phyloP scores from a whole-genome alignment of 257 asterid species.

The Plantago major region DNA sequence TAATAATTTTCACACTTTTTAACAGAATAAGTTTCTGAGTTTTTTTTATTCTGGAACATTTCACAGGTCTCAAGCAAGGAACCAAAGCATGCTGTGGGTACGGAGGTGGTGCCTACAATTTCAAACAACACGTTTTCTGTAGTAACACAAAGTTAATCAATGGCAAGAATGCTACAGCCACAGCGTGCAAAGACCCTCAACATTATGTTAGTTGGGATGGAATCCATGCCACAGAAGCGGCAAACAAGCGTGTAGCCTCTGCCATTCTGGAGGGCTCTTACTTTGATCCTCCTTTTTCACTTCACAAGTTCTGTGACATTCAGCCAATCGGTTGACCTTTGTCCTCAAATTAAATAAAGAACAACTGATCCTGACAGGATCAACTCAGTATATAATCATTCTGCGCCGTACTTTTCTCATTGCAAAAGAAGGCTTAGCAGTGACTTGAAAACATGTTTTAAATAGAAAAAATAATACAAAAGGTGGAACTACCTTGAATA shows the following conservation, averaged over 20 bases:
- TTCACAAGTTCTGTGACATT: conserved; percentile 24
- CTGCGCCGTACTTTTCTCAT: too few species aligned
- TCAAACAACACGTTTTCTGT: conserved; percentile 41
- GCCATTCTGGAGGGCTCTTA: conserved; percentile 32
- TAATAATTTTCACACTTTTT: not conserved
- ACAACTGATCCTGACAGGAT: conserved; percentile 10
- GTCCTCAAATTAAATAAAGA: not conserved
- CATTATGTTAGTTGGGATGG: conserved; percentile 79
- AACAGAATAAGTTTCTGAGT: not conserved
- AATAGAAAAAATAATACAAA: too few species aligned
- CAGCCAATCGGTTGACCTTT: conserved; percentile 20
- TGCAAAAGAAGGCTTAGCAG: too few species aligned
- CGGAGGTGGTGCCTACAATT: conserved; percentile 69
- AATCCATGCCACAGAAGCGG: conserved; percentile 75
- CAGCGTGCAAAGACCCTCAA: conserved; percentile 59
- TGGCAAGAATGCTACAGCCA: conserved; percentile 37
- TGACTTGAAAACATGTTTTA: too few species aligned
- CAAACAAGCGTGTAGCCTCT: conserved; percentile 52
- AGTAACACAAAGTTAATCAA: conserved; percentile 43
- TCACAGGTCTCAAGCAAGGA: conserved; percentile 58
- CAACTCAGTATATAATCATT: not conserved
- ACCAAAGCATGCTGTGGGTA: conserved; percentile 77
- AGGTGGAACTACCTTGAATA: not conserved
- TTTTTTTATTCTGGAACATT: conserved; percentile 1
- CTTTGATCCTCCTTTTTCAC: conserved; percentile 35